These are phyloP conservation scores for Fraxinus quadrangulata DNA, from an alignment of 257 asterid species.

Conservation along the genomic window DNA sequence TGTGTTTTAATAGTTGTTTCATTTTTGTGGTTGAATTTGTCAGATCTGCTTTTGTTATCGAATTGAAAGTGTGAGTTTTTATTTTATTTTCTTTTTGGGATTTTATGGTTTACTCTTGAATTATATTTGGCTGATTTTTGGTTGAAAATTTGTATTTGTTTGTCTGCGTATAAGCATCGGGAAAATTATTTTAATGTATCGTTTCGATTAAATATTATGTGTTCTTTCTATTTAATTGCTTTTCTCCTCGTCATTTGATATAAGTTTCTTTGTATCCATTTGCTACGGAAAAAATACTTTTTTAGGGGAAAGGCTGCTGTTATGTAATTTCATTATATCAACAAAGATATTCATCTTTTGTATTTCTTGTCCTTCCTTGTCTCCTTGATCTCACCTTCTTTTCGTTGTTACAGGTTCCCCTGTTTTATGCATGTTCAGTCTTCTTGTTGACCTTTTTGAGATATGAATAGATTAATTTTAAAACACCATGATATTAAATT, in stretches of 20 bases:
- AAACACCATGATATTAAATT: neutral
- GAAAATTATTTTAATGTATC: neutral
- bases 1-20: no score
- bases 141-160: slow-evolving; percentile 18
- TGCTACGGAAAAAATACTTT: neutral
- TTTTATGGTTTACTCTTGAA: slow-evolving; percentile 3
- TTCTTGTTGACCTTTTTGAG: neutral
- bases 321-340: neutral
- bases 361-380: neutral
- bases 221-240: slow-evolving; percentile 7
- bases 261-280: neutral
- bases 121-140: neutral
- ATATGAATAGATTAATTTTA: neutral
- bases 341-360: slow-evolving; percentile 1
- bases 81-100: slow-evolving; percentile 9
- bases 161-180: slow-evolving; percentile 20
- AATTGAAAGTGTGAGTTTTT: slow-evolving; percentile 22
- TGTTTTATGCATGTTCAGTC: neutral
- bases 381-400: neutral
- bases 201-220: neutral
- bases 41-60: slow-evolving; percentile 41
- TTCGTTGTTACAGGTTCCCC: neutral
- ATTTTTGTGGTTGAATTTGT: slow-evolving; percentile 26
- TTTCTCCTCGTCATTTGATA: neutral
- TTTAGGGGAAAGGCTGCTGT: neutral